These are phyloP conservation scores for Lactarius psammicola DNA, from an alignment of 768 basidiomycete species.

Conservation along the genomic window DNA sequence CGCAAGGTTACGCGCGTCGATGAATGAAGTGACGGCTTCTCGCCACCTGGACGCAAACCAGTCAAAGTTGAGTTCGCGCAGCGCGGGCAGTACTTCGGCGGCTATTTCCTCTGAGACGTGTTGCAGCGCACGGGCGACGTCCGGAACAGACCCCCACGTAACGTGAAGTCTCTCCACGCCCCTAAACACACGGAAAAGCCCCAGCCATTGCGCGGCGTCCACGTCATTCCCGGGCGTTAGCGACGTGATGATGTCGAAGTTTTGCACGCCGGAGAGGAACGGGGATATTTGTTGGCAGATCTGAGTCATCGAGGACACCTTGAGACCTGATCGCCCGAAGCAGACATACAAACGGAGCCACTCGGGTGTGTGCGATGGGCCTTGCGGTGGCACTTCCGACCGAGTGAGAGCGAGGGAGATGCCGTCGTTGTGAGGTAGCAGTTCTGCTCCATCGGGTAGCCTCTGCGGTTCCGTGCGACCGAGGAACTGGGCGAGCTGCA, in stretches of 20 bases:
- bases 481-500: slow-evolving; percentile 4
- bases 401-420: neutral
- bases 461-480: neutral
- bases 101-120: neutral
- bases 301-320: slow-evolving; percentile 1
- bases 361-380: neutral
- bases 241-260: neutral
- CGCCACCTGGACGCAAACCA: slow-evolving; percentile 8
- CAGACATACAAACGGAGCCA: slow-evolving; percentile 1
- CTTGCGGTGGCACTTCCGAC: neutral
- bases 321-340: neutral
- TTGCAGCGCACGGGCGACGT: slow-evolving; percentile 12
- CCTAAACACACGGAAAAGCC: slow-evolving; percentile 1
- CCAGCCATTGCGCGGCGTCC: slow-evolving; percentile 7
- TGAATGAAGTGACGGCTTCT: slow-evolving; percentile 7
- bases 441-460: neutral
- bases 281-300: slow-evolving; percentile 1
- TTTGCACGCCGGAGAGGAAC: neutral
- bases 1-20: neutral
- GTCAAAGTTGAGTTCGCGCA: slow-evolving; percentile 14
- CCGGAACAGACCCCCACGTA: neutral
- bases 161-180: slow-evolving; percentile 6
- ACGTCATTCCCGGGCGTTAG: neutral
- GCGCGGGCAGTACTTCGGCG: slow-evolving; percentile 1
- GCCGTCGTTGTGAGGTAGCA: neutral